phyloP scores from a whole-genome alignment of 805 yeast genomes.

The Spathaspora boniae region DNA sequence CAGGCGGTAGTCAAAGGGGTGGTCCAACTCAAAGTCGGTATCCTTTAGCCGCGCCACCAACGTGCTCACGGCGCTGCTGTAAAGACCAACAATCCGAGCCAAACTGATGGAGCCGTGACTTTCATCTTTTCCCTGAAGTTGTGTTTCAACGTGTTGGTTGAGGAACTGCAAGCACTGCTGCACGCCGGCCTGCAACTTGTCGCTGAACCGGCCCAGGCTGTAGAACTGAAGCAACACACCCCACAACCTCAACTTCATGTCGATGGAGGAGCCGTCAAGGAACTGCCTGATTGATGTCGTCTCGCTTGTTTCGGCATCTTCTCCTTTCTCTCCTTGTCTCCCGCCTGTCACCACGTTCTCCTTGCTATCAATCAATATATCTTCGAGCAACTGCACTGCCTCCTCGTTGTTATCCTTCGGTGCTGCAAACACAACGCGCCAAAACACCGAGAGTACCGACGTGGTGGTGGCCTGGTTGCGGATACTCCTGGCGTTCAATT shows the following conservation, averaged over 20 bases:
- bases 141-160: constrained; percentile 30
- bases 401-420: constrained; percentile 27
- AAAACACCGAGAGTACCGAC: constrained; percentile 63
- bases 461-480: constrained; percentile 66
- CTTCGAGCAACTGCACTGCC: constrained; percentile 42
- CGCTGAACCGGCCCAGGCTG: constrained; percentile 19
- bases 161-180: constrained; percentile 48
- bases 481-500: constrained; percentile 47
- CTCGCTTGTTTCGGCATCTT: constrained; percentile 22
- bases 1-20: constrained; percentile 14
- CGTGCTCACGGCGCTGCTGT: constrained; percentile 47
- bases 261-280: constrained; percentile 59
- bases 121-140: too few species aligned
- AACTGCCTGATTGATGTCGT: constrained; percentile 55
- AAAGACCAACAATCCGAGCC: constrained; percentile 47
- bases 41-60: constrained; percentile 23
- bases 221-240: constrained; percentile 61
- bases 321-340: too few species aligned
- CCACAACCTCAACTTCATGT: constrained; percentile 73
- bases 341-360: too few species aligned
- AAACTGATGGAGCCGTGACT: too few species aligned
- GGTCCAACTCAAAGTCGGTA: constrained; percentile 32
- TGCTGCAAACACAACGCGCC: constrained; percentile 43
- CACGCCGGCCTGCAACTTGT: constrained; percentile 46
- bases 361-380: constrained; percentile 37